phyloP scores from a whole-genome alignment of 2,329 filamentous ascomycete genomes.

The Zasmidium angulare region DNA sequence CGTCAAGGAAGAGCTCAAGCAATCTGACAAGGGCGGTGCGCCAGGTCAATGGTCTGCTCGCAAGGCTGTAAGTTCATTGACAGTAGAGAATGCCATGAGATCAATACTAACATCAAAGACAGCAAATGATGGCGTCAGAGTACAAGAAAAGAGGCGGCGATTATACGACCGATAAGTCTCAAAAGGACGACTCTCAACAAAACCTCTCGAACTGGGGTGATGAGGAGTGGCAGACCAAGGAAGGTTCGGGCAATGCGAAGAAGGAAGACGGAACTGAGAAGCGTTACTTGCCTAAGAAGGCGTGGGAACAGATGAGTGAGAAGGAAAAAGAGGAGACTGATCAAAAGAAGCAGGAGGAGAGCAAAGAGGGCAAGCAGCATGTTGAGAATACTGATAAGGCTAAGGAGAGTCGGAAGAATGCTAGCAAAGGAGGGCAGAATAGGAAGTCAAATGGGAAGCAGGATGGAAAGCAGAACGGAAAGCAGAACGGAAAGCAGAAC shows the following conservation, averaged over 20 bases:
- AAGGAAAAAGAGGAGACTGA: slow-evolving; percentile 47
- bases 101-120: too few relatives aligned
- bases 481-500: slow-evolving; percentile 31
- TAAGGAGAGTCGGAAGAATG: slow-evolving; percentile 41
- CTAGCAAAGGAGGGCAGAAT: slow-evolving; percentile 31
- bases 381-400: slow-evolving; percentile 46
- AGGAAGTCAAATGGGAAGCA: slow-evolving; percentile 19
- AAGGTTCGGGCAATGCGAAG: slow-evolving; percentile 46
- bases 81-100: background rate
- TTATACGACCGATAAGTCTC: slow-evolving; percentile 47
- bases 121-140: slow-evolving; percentile 48
- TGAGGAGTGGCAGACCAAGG: slow-evolving; percentile 54
- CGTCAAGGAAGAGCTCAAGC: slow-evolving; percentile 49
- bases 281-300: slow-evolving; percentile 49
- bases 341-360: slow-evolving; percentile 38
- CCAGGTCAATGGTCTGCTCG: slow-evolving; percentile 52
- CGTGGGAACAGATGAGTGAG: slow-evolving; percentile 50
- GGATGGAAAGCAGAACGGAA: slow-evolving; percentile 18
- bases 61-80: slow-evolving; percentile 32
- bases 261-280: slow-evolving; percentile 46
- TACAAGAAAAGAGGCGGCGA: slow-evolving; percentile 50
- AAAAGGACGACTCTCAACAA: slow-evolving; percentile 45
- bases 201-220: slow-evolving; percentile 47
- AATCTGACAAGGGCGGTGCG: slow-evolving; percentile 47
- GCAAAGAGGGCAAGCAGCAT: slow-evolving; percentile 45